phyloP scores from a whole-genome alignment of 2,329 filamentous ascomycete genomes.

The Alternaria arborescens region DNA sequence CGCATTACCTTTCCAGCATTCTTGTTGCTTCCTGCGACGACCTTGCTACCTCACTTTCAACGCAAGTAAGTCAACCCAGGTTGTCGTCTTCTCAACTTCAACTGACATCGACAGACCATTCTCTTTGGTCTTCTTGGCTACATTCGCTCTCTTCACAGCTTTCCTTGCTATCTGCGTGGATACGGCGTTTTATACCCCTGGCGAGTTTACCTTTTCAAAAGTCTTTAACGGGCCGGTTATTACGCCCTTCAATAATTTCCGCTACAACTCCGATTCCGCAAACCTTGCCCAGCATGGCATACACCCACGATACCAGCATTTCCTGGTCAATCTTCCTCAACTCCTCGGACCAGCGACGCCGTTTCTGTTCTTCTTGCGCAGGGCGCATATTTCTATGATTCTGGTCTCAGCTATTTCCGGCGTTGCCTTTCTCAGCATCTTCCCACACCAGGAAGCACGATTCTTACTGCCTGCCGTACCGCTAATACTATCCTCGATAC shows the following conservation, averaged over 20 bases:
- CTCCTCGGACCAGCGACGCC: slow-evolving; percentile 62
- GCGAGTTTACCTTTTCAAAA: slow-evolving; percentile 70
- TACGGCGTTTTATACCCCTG: slow-evolving; percentile 78
- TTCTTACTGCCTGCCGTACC: slow-evolving; percentile 80
- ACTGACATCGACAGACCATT: slow-evolving; percentile 56
- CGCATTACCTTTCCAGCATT: slow-evolving; percentile 97
- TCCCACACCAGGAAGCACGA: slow-evolving; percentile 81
- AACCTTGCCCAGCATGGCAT: slow-evolving; percentile 64
- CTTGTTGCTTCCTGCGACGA: slow-evolving; percentile 81
- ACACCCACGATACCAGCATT: slow-evolving; percentile 63
- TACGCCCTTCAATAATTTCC: slow-evolving; percentile 62
- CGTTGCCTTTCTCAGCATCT: slow-evolving; percentile 73
- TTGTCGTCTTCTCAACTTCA: not conserved
- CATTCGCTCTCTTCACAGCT: slow-evolving; percentile 72
- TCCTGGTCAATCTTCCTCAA: slow-evolving; percentile 61
- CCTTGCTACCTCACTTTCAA: slow-evolving; percentile 84
- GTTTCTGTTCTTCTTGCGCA: slow-evolving; percentile 60
- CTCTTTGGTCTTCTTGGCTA: slow-evolving; percentile 68
- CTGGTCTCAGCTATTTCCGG: slow-evolving; percentile 79
- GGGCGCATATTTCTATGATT: slow-evolving; percentile 60
- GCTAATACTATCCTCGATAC: slow-evolving; percentile 77
- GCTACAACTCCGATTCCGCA: slow-evolving; percentile 58
- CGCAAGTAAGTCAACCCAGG: slow-evolving; percentile 68
- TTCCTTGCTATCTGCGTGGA: slow-evolving; percentile 81
- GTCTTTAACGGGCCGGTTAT: slow-evolving; percentile 64